These are phyloP conservation scores for Kodamaea sagamina DNA, from an alignment of 805 yeast species.

Conservation along the genomic window DNA sequence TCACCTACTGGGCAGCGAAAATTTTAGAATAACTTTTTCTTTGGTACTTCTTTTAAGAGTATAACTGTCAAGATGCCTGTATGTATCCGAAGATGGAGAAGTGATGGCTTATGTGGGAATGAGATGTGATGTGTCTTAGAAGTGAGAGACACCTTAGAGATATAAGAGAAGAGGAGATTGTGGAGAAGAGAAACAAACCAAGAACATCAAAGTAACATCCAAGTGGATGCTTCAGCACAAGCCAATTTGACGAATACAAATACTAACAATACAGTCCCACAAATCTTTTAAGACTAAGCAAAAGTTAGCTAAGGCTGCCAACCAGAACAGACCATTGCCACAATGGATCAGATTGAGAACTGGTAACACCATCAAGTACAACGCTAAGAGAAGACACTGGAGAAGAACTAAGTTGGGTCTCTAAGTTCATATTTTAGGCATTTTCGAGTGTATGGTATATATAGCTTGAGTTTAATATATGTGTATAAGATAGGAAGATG, in stretches of 20 bases:
- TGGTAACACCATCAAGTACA: conserved; percentile 96
- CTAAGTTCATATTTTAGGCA: conserved; percentile 47
- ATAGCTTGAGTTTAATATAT: conserved; percentile 15
- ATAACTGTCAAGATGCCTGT: conserved; percentile 42
- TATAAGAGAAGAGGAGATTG: not conserved
- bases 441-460: conserved; percentile 9
- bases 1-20: conserved; percentile 8
- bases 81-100: too few relatives aligned
- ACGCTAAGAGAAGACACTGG: conserved; percentile 99
- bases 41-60: conserved; percentile 14
- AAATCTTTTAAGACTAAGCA: conserved; percentile 96
- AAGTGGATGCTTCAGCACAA: too few relatives aligned
- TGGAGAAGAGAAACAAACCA: too few relatives aligned
- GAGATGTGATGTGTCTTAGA: too few relatives aligned
- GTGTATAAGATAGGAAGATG: conserved; percentile 3
- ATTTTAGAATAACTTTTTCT: conserved; percentile 3
- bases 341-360: conserved; percentile 99
- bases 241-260: not conserved
- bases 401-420: conserved; percentile 98
- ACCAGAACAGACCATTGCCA: conserved; percentile 99
- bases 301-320: conserved; percentile 98
- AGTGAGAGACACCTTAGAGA: too few relatives aligned
- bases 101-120: too few relatives aligned
- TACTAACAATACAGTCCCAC: conserved; percentile 66
- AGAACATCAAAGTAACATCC: too few relatives aligned